Conservation (phyloP, 805 yeast species). For the Ogataea neopini region DNA sequence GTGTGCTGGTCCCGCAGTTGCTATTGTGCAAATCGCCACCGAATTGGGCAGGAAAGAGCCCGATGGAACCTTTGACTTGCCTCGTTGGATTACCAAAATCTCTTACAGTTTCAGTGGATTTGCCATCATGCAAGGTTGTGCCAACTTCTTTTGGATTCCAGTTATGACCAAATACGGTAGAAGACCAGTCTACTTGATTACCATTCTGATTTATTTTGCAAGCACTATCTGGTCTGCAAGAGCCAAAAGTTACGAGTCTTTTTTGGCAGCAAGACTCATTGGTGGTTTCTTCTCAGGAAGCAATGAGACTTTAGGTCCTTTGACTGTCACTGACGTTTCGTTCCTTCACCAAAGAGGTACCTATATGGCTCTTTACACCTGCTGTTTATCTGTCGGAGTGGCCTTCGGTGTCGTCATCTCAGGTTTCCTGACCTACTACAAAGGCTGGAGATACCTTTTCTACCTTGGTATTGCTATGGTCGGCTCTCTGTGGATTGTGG, state of each 20-base stretch:
- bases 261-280: constrained; percentile 32
- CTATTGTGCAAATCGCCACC: constrained; percentile 6
- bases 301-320: constrained; percentile 48
- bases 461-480: constrained; percentile 47
- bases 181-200: constrained; percentile 36
- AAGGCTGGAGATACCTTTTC: constrained; percentile 56
- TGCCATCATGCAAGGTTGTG: constrained; percentile 38
- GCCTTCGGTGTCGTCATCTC: constrained; percentile 59
- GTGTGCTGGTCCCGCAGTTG: constrained; percentile 13
- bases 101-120: constrained; percentile 11
- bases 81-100: constrained; percentile 9
- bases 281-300: constrained; percentile 37
- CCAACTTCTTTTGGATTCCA: constrained; percentile 39
- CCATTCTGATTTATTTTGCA: constrained; percentile 31
- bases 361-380: constrained; percentile 48
- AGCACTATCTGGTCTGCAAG: constrained; percentile 37
- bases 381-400: constrained; percentile 52
- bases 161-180: constrained; percentile 40
- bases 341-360: constrained; percentile 51
- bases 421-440: constrained; percentile 51
- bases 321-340: constrained; percentile 48
- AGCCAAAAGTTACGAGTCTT: constrained; percentile 30
- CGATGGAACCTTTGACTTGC: constrained; percentile 9
- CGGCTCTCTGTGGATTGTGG: constrained; percentile 40
- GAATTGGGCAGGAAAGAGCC: constrained; percentile 7